A percentile compares a stretch with the other conserved stretches of the same genome.
These are phyloP conservation scores for Lachancea kluyveri DNA, from an alignment of 805 yeast genomes.

Conservation along the genomic window DNA sequence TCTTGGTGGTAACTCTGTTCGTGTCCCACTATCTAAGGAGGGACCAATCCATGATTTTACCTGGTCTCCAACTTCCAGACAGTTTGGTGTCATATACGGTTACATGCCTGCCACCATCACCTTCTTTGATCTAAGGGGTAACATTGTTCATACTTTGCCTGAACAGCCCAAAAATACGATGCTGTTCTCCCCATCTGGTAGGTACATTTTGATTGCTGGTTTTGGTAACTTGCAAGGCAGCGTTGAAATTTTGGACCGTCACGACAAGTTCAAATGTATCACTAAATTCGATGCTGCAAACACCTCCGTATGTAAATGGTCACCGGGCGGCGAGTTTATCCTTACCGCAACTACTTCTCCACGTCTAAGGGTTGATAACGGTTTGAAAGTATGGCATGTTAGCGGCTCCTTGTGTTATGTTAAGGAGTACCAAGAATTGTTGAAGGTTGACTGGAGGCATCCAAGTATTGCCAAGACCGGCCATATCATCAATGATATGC, in stretches of 20 bases:
- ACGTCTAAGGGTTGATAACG: constrained; percentile 92
- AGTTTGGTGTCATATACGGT: constrained; percentile 96
- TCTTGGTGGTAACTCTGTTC: constrained; percentile 84
- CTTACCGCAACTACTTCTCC: constrained; percentile 97
- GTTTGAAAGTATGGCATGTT: constrained; percentile 89
- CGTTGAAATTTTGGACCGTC: constrained; percentile 91
- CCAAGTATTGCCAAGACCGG: constrained; percentile 23
- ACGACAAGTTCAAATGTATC: constrained; percentile 72
- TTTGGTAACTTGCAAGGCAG: constrained; percentile 97
- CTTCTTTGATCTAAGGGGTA: constrained; percentile 91
- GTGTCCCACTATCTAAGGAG: constrained; percentile 81
- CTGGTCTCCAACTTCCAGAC: constrained; percentile 95
- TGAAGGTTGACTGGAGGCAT: constrained; percentile 81
- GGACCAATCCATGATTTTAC: constrained; percentile 97
- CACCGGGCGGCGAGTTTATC: constrained; percentile 91
- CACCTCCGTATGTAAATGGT: constrained; percentile 96
- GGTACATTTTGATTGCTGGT: constrained; percentile 88
- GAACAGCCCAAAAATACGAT: constrained; percentile 86
- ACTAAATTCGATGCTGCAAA: constrained; percentile 85
- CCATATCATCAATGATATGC: constrained; percentile 30
- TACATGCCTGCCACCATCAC: constrained; percentile 96
- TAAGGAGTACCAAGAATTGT: constrained; percentile 76
- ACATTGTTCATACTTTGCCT: constrained; percentile 74
- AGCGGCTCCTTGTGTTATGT: constrained; percentile 74
- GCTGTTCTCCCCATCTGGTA: constrained; percentile 88